Conservation (phyloP, 306 rosid genomes). For the Alnus rubra region DNA sequence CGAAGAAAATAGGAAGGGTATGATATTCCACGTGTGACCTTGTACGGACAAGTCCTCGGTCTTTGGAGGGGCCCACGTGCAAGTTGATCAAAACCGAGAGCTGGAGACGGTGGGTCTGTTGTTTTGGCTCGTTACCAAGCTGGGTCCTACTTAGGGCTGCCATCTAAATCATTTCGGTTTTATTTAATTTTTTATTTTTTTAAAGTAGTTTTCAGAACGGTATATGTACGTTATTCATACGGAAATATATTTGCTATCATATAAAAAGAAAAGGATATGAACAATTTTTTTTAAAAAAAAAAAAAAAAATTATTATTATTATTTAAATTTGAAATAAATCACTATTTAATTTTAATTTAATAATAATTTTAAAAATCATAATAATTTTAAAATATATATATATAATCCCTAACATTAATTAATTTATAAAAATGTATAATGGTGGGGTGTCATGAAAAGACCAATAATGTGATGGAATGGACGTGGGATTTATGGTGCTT, state of each 20-base stretch:
- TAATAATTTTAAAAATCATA: no score
- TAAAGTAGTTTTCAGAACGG: neutral
- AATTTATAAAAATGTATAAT: no score
- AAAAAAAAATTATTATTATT: no score
- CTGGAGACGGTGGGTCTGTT: slow-evolving; percentile 38
- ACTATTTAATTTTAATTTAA: no score
- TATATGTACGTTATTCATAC: slow-evolving; percentile 37
- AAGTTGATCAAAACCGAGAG: slow-evolving; percentile 41
- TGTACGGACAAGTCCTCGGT: slow-evolving; percentile 57
- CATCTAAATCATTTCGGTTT: neutral
- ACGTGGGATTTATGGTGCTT: slow-evolving; percentile 1
- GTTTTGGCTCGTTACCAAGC: slow-evolving; percentile 16
- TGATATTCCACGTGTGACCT: neutral
- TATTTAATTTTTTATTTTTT: neutral
- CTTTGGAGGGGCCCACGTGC: slow-evolving; percentile 37
- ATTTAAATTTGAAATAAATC: no score
- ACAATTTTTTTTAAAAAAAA: no score
- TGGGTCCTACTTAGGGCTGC: slow-evolving; percentile 8
- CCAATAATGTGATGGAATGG: slow-evolving; percentile 15
- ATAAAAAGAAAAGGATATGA: no score
- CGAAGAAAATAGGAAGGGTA: neutral
- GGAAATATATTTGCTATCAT: slow-evolving; percentile 1
- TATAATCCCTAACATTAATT: no score
- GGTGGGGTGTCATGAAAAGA: neutral
- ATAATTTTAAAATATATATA: no score